phyloP scores from a whole-genome alignment of 805 yeast species.

The Metschnikowia bowlesiae region DNA sequence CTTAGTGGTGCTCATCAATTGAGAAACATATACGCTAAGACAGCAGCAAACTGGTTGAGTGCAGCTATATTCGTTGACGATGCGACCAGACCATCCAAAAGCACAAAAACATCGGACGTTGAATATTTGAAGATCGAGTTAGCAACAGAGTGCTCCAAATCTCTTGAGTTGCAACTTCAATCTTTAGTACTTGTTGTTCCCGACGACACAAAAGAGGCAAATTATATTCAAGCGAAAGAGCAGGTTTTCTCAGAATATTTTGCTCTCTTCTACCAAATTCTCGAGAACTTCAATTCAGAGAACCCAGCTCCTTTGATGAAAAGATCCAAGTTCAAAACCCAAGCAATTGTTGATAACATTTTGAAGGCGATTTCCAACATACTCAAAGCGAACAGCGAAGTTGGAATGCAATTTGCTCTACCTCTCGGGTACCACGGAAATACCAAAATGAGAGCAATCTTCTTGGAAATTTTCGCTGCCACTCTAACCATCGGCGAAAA shows the following conservation, averaged over 20 bases:
- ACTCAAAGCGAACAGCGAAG: slow-evolving; percentile 67
- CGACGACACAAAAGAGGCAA: slow-evolving; percentile 50
- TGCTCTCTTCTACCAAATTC: slow-evolving; percentile 51
- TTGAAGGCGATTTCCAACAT: slow-evolving; percentile 64
- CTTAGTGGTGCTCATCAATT: slow-evolving; percentile 42
- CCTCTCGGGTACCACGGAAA: slow-evolving; percentile 77
- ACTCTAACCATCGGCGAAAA: slow-evolving; percentile 43
- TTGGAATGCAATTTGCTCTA: slow-evolving; percentile 70
- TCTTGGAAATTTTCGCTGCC: slow-evolving; percentile 71
- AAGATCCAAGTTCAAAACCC: slow-evolving; percentile 48
- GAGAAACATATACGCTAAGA: slow-evolving; percentile 46
- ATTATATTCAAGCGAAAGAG: slow-evolving; percentile 50
- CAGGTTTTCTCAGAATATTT: slow-evolving; percentile 68
- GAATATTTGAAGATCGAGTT: slow-evolving; percentile 52
- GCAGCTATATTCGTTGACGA: slow-evolving; percentile 41
- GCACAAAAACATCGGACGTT: slow-evolving; percentile 26
- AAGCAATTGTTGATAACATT: slow-evolving; percentile 56
- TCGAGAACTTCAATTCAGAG: slow-evolving; percentile 41
- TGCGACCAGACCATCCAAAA: neutral
- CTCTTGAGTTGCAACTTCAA: slow-evolving; percentile 51
- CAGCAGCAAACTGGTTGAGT: slow-evolving; percentile 51
- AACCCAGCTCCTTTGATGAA: slow-evolving; percentile 13
- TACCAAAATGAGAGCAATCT: slow-evolving; percentile 60
- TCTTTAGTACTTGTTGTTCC: slow-evolving; percentile 57
- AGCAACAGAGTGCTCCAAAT: slow-evolving; percentile 60